phyloP scores from a whole-genome alignment of 176 grass and related monocot genomes.

The Musa acuminata region DNA sequence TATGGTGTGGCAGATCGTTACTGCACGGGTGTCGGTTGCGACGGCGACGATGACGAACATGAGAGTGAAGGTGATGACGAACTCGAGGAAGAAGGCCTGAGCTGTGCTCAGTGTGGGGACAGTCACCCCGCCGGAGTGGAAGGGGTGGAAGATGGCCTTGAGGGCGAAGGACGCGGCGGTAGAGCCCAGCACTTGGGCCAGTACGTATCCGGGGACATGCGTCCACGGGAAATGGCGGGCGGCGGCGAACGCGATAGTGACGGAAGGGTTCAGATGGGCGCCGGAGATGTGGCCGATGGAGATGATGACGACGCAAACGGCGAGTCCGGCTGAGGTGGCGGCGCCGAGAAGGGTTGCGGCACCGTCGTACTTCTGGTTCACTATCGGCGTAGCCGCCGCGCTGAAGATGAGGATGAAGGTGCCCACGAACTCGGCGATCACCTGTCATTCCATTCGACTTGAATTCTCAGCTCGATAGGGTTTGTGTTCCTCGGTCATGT shows the following conservation, averaged over 20 bases:
- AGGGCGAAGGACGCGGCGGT: constrained; percentile 32
- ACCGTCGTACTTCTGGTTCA: constrained; percentile 38
- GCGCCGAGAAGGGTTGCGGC: constrained; percentile 36
- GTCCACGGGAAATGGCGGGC: constrained; percentile 39
- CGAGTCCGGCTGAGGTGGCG: constrained; percentile 33
- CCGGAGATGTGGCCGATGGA: constrained; percentile 54
- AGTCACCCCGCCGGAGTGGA: constrained; percentile 33
- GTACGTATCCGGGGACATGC: constrained; percentile 35
- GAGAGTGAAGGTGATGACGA: constrained; percentile 54
- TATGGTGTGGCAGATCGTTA: constrained; percentile 13
- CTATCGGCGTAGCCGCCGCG: constrained; percentile 43
- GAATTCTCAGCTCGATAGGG: too few species aligned
- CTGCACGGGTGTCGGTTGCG: constrained; percentile 38
- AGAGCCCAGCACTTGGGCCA: constrained; percentile 42
- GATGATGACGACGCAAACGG: constrained; percentile 39
- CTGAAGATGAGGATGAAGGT: constrained; percentile 62
- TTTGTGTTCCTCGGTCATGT: too few species aligned
- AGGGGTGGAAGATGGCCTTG: constrained; percentile 40
- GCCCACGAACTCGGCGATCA: constrained; percentile 48
- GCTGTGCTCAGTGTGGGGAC: constrained; percentile 29
- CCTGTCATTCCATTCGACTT: constrained; percentile 4
- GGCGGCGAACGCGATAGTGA: constrained; percentile 44
- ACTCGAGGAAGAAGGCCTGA: constrained; percentile 65
- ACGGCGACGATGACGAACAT: constrained; percentile 55
- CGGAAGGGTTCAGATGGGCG: constrained; percentile 60